These are phyloP conservation scores for Pseudoperonospora humuli DNA, from an alignment of 352 stramenopile genomes.

Conservation along the genomic window DNA sequence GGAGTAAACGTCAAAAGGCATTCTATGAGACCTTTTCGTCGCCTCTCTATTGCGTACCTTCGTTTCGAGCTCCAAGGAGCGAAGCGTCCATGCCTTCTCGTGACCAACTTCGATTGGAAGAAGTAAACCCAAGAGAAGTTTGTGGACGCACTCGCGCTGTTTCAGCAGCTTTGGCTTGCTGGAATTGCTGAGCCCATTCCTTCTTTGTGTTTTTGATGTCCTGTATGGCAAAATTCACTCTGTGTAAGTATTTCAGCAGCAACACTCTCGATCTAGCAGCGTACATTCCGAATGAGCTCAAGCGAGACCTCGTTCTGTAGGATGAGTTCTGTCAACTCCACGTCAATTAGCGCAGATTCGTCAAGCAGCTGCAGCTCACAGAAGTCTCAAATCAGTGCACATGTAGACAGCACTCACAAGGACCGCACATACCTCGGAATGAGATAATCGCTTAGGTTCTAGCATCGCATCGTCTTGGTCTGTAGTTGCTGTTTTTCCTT, in stretches of 20 bases:
- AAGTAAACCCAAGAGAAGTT: too few species aligned
- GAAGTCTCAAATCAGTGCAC: too few species aligned
- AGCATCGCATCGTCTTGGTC: constrained; percentile 12
- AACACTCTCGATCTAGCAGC: too few species aligned
- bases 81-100: too few species aligned
- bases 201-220: constrained; percentile 79
- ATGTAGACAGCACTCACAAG: too few species aligned
- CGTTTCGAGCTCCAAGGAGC: too few species aligned
- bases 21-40: too few species aligned
- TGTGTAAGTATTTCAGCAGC: too few species aligned
- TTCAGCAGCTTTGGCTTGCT: constrained; percentile 44
- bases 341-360: constrained; percentile 60
- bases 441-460: constrained; percentile 14
- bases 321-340: constrained; percentile 78
- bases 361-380: constrained; percentile 41
- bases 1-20: too few species aligned
- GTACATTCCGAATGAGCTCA: constrained; percentile 71
- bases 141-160: too few species aligned
- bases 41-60: too few species aligned
- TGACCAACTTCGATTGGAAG: too few species aligned
- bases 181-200: constrained; percentile 59
- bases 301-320: constrained; percentile 81
- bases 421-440: constrained; percentile 16
- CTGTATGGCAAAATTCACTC: constrained; percentile 15
- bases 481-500: background rate